Conservation (phyloP, 495 filamentous ascomycete species). For the Penicillium cataractarum region DNA sequence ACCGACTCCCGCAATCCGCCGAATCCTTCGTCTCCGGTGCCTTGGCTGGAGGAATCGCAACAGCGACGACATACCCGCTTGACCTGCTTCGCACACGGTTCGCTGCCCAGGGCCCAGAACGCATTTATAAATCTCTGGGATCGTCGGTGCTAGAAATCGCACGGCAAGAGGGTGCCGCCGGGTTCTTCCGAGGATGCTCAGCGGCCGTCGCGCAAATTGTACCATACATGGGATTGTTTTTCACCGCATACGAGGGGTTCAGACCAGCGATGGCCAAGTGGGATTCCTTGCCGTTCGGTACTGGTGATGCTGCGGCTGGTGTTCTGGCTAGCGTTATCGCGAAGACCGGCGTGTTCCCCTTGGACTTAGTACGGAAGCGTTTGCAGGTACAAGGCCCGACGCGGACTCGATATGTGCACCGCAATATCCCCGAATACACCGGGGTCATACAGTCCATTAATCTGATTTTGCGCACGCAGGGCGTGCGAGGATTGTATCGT, state of each 20-base stretch:
- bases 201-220: constrained; percentile 85
- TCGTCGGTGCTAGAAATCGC: constrained; percentile 71
- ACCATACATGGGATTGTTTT: constrained; percentile 96
- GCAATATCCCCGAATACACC: constrained; percentile 83
- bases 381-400: constrained; percentile 96
- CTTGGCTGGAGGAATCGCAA: constrained; percentile 76
- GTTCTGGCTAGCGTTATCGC: constrained; percentile 75
- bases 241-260: constrained; percentile 80
- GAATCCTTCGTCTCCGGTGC: constrained; percentile 82
- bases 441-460: constrained; percentile 67
- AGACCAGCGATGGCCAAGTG: constrained; percentile 54
- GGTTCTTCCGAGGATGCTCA: constrained; percentile 84
- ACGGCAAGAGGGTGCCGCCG: constrained; percentile 70
- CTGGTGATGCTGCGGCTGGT: constrained; percentile 80
- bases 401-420: constrained; percentile 73
- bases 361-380: constrained; percentile 92
- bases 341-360: constrained; percentile 88
- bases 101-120: constrained; percentile 87
- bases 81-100: constrained; percentile 94
- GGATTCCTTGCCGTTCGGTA: constrained; percentile 67
- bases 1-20: constrained; percentile 57
- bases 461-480: constrained; percentile 71
- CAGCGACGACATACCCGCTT: constrained; percentile 84
- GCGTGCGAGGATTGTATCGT: constrained; percentile 79
- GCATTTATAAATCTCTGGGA: constrained; percentile 71